These are phyloP conservation scores for Magnolia changhungtana DNA, from an alignment of 164 flowering plant genomes.

Conservation along the genomic window DNA sequence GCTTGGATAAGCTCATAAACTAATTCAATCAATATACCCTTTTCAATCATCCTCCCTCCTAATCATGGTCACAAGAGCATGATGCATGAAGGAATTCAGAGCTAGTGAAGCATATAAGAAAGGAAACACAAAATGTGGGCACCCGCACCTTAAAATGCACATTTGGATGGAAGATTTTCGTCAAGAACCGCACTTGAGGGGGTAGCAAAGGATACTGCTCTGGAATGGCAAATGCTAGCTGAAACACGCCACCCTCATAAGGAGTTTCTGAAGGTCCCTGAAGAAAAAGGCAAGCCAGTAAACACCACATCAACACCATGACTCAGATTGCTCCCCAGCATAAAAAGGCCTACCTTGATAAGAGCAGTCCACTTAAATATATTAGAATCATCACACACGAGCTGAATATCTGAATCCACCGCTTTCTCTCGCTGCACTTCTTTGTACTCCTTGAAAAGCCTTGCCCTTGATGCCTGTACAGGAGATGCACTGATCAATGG, in stretches of 20 bases:
- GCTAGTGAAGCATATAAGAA: not conserved
- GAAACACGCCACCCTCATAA: conserved; percentile 90
- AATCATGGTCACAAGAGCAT: not conserved
- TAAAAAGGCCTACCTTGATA: conserved; percentile 53
- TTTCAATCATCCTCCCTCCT: not conserved
- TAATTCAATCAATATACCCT: not conserved
- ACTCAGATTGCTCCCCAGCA: too few species aligned
- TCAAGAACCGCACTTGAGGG: conserved; percentile 93
- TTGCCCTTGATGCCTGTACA: conserved; percentile 73
- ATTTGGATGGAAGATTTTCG: conserved; percentile 97
- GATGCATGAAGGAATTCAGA: not conserved
- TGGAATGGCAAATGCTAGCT: conserved; percentile 92
- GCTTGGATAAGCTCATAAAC: not conserved
- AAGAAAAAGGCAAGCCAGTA: conserved; percentile 3
- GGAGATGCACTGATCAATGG: not conserved
- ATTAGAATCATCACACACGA: conserved; percentile 89
- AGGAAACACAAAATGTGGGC: not conserved
- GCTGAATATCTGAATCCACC: conserved; percentile 87
- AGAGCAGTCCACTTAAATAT: conserved; percentile 98
- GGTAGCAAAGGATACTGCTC: conserved; percentile 98
- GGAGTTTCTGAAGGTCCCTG: conserved; percentile 99
- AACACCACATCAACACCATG: not conserved
- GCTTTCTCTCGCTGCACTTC: conserved; percentile 87
- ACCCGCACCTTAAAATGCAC: conserved; percentile 88
- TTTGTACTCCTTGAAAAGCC: conserved; percentile 93